phyloP scores from a whole-genome alignment of 257 asterid species.

The Scutellaria baicalensis region DNA sequence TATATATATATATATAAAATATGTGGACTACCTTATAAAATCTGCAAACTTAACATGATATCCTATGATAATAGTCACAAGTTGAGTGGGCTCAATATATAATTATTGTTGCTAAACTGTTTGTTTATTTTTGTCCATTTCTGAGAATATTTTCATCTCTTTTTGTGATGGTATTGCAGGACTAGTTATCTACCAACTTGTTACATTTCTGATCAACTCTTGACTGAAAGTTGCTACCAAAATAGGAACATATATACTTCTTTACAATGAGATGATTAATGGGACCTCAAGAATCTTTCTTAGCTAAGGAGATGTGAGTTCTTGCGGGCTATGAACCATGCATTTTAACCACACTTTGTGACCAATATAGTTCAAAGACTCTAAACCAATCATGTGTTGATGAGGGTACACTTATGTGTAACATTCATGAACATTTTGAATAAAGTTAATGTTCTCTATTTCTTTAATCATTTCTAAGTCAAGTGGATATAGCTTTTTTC shows the following conservation, averaged over 20 bases:
- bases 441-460: background rate
- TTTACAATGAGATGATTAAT: conserved; percentile 14
- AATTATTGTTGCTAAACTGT: background rate
- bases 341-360: conserved; percentile 1
- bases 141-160: background rate
- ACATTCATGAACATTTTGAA: conserved; percentile 12
- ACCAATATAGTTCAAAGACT: conserved; percentile 3
- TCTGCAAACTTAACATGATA: background rate
- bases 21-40: background rate
- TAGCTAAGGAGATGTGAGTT: background rate
- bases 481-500: background rate
- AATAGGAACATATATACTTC: conserved; percentile 6
- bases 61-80: background rate
- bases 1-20: too few relatives aligned
- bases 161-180: background rate
- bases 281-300: conserved; percentile 26
- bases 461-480: background rate
- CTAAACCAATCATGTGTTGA: conserved; percentile 18
- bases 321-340: background rate
- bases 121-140: conserved; percentile 3
- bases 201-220: background rate
- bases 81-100: conserved; percentile 7
- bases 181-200: conserved; percentile 1
- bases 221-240: conserved; percentile 17
- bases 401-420: conserved; percentile 6